phyloP scores from a whole-genome alignment of 2,329 filamentous ascomycete species.

The Elsinoe australis region DNA sequence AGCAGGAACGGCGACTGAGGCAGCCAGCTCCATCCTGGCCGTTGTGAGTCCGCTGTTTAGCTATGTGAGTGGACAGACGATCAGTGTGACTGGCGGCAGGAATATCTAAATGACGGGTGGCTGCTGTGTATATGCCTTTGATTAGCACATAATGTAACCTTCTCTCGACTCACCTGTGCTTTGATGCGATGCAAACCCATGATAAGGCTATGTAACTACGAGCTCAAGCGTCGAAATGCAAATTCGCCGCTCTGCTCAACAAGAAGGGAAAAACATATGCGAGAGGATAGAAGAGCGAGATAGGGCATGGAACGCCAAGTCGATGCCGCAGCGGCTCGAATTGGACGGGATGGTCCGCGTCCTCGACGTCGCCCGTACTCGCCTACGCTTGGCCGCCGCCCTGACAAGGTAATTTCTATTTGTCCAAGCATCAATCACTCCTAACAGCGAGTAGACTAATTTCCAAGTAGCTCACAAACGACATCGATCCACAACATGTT shows the following conservation, averaged over 20 bases:
- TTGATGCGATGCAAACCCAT: too few species aligned
- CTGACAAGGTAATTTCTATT: background rate
- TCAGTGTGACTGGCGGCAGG: conserved; percentile 73
- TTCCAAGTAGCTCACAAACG: background rate
- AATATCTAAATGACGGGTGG: conserved; percentile 43
- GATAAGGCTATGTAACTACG: too few species aligned
- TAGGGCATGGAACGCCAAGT: too few species aligned
- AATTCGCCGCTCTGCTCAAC: too few species aligned
- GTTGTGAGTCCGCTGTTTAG: conserved; percentile 74
- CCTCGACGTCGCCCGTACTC: background rate
- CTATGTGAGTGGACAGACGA: conserved; percentile 80
- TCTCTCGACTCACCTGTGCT: too few species aligned
- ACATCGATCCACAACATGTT: background rate
- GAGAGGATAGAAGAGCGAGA: too few species aligned
- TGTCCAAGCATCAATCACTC: background rate
- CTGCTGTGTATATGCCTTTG: background rate
- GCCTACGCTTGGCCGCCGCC: conserved; percentile 5
- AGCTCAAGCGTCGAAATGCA: too few species aligned
- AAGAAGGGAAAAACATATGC: too few species aligned
- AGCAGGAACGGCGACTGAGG: conserved; percentile 70
- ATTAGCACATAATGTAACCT: too few species aligned
- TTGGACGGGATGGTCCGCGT: background rate
- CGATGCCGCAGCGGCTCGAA: conserved; percentile 4
- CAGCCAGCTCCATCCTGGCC: conserved; percentile 67
- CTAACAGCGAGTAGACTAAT: background rate